Conservation (phyloP, 257 asterid genomes). For the Nemophila menziesii region DNA sequence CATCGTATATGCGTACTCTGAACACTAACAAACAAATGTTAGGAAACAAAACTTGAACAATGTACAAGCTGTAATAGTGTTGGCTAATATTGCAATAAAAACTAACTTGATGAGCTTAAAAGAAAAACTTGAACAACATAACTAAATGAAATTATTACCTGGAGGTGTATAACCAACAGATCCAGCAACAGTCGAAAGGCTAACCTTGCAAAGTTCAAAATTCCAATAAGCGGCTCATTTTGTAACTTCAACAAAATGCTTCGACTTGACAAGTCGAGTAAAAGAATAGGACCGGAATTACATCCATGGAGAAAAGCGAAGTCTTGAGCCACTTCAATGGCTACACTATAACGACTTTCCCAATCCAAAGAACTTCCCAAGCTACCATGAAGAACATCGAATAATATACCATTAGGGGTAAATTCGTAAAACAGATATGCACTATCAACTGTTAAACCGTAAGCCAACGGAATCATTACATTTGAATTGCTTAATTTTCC, state of each 20-base stretch:
- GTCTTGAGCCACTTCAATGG: conserved; percentile 76
- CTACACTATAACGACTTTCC: conserved; percentile 80
- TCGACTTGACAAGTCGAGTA: conserved; percentile 70
- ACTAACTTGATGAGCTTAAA: too few species aligned
- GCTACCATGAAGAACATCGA: conserved; percentile 40
- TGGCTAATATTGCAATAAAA: too few species aligned
- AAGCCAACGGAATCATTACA: conserved; percentile 80
- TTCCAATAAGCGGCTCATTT: conserved; percentile 73
- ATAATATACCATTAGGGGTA: conserved; percentile 49
- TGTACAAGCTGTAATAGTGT: too few species aligned
- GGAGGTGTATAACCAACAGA: conserved; percentile 86
- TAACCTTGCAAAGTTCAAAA: conserved; percentile 73
- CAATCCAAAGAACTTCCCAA: conserved; percentile 36
- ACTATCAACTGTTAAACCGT: conserved; percentile 49
- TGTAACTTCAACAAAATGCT: conserved; percentile 54
- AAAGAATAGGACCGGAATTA: conserved; percentile 49
- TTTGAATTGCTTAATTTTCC: conserved; percentile 64
- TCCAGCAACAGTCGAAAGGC: conserved; percentile 82
- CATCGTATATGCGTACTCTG: conserved; percentile 95
- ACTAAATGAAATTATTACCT: conserved; percentile 31
- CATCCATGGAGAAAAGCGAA: conserved; percentile 65
- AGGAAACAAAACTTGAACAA: background rate
- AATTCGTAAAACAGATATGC: conserved; percentile 65
- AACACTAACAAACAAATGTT: conserved; percentile 3
- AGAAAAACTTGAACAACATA: background rate